Base-by-base conservation (phyloP, 2,329 filamentous ascomycete genomes). In the Claviceps monticola region DNA sequence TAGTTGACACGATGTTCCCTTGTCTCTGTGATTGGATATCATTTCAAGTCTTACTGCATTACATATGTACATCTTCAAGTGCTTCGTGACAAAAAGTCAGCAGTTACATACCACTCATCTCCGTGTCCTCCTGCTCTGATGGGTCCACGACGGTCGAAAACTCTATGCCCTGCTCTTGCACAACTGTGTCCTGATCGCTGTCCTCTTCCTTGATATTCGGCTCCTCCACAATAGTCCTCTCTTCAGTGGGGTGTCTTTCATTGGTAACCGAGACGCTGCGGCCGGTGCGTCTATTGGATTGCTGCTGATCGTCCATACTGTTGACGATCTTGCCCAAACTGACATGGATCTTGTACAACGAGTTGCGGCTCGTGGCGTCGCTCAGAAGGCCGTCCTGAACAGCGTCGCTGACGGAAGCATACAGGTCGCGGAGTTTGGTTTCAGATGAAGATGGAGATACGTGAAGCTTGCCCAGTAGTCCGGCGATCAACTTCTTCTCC, bases 391-490 rank as follows among this genome's bases (percentile, higher is more conserved):
- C 77, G 45, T 74, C 74, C 41, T 87, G 81, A 3, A 87, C 81
- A 1, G 82, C 81, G 34, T 78, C 72, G 36, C 76, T 71, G 46
- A 84, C 70, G 46, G 79, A 72, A 36, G 74, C 71, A 64, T 83
- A 82, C 38, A 80, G 62, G 41, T 75, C 71, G 56, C 78, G 70
- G 54, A 83, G 69, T 59, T 78, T 79, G 21, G 76, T 71, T 55
- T 80, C 74, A 0, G 74, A 73, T 0, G 81, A 82, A 1, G 83
- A 73, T 0, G 87, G 77, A 1, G 84, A 82, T 47, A 97, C 76
- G 62, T 90, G 82, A 2, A 96, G 73, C 67, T 96, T 97, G 57
- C 82, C 82, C 1, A 97, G 76, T 47, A 96, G 78, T 0, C 82
- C 78, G 29, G 87, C 81, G 9, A 93, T 71, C 1, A 84, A 76